Percentiles rank a stretch among this genome's conserved stretches.
These are phyloP conservation scores for Nemania diffusa DNA, from an alignment of 2,329 filamentous ascomycete genomes.

Conservation along the genomic window DNA sequence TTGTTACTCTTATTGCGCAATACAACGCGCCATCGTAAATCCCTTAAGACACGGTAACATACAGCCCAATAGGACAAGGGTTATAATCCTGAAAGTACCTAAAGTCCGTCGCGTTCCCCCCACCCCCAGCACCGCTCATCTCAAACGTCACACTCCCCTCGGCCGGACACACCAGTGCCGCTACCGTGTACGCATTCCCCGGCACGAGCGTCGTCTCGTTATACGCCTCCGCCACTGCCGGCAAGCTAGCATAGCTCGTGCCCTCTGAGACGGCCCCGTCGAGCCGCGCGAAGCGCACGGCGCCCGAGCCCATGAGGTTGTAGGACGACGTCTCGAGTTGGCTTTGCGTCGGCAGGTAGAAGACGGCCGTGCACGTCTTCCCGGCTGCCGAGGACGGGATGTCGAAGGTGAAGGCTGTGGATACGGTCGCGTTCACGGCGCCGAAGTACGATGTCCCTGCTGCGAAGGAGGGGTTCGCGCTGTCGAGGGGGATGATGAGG, in stretches of 20 bases:
- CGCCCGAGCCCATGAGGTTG: slow-evolving; percentile 59
- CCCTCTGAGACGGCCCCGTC: slow-evolving; percentile 53
- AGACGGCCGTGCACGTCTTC: slow-evolving; percentile 70
- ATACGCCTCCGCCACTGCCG: slow-evolving; percentile 56
- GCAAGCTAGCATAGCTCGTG: slow-evolving; percentile 66
- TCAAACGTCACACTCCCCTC: slow-evolving; percentile 63
- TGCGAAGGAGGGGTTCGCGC: slow-evolving; percentile 59
- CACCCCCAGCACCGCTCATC: slow-evolving; percentile 53
- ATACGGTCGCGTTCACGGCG: slow-evolving; percentile 60
- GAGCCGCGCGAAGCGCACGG: slow-evolving; percentile 64
- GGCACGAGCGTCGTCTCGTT: slow-evolving; percentile 58
- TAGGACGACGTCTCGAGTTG: slow-evolving; percentile 69
- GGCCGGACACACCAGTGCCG: slow-evolving; percentile 64
- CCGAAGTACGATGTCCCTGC: slow-evolving; percentile 66
- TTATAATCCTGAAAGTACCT: slow-evolving; percentile 74
- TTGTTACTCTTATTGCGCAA: too few species aligned
- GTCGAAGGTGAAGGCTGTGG: slow-evolving; percentile 76
- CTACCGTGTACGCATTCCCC: slow-evolving; percentile 65
- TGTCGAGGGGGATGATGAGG: slow-evolving; percentile 70
- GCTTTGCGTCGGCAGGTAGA: slow-evolving; percentile 68
- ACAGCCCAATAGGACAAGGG: slow-evolving; percentile 56
- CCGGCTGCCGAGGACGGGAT: slow-evolving; percentile 64
- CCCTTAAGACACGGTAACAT: slow-evolving; percentile 48
- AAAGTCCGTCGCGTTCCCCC: slow-evolving; percentile 60
- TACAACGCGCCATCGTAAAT: too few species aligned